Conservation (phyloP, 2,329 filamentous ascomycete species). For the Neoscytalidium dimidiatum region DNA sequence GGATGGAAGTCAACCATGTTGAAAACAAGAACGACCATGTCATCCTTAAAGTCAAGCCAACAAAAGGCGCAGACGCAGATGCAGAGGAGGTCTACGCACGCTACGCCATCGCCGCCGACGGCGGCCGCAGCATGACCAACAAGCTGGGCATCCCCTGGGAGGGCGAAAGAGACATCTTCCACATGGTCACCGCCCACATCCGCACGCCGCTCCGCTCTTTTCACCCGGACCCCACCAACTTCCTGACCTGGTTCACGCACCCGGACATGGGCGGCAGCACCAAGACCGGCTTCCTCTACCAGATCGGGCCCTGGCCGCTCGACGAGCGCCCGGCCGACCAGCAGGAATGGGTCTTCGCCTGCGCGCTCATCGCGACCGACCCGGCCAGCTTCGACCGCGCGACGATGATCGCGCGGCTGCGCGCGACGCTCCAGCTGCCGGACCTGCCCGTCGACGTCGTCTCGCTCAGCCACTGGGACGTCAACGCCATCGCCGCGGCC, state of each 20-base stretch:
- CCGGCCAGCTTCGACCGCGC: constrained; percentile 22
- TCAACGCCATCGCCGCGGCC: constrained; percentile 24
- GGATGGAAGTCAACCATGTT: constrained; percentile 29
- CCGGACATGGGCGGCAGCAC: constrained; percentile 37
- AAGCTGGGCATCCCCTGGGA: constrained; percentile 32
- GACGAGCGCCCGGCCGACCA: constrained; percentile 23
- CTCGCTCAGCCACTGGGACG: constrained; percentile 34
- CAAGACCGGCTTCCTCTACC: constrained; percentile 37
- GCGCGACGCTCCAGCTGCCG: constrained; percentile 26
- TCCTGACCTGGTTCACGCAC: constrained; percentile 40
- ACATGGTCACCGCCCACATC: constrained; percentile 39
- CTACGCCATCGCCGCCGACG: constrained; percentile 38
- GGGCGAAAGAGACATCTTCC: constrained; percentile 34
- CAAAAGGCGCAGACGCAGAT: neutral
- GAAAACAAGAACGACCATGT: constrained; percentile 24
- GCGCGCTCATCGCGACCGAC: constrained; percentile 27
- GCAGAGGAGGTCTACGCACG: constrained; percentile 23
- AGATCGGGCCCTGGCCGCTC: constrained; percentile 32
- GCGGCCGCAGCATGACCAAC: constrained; percentile 33
- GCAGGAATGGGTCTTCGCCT: constrained; percentile 37
- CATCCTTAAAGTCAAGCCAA: constrained; percentile 23
- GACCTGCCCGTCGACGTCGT: constrained; percentile 33
- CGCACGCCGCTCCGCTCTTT: constrained; percentile 28
- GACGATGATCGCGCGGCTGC: constrained; percentile 26
- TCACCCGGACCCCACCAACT: constrained; percentile 32